Conservation (phyloP, 2,329 filamentous ascomycete species). For the Lachnellula hyalina region DNA sequence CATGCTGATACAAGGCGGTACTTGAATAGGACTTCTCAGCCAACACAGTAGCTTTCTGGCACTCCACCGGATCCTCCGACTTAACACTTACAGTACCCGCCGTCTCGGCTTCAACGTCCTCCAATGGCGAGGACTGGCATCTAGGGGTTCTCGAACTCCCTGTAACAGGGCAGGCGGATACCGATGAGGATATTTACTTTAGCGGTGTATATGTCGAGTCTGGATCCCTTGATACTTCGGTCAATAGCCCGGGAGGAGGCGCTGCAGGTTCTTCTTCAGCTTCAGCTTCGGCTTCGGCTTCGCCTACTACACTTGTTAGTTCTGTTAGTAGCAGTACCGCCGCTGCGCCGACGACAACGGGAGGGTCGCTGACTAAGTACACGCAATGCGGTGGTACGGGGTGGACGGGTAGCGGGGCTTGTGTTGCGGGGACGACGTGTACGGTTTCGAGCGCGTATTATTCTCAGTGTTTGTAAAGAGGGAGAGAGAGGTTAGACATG, state of each 20-base stretch:
- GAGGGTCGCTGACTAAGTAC: slow-evolving; percentile 16
- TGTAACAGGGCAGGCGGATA: slow-evolving; percentile 47
- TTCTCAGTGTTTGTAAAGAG: slow-evolving; percentile 22
- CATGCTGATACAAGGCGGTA: background rate
- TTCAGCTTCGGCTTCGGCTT: background rate
- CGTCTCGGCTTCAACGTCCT: slow-evolving; percentile 54
- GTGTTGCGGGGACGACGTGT: slow-evolving; percentile 24
- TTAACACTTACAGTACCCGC: slow-evolving; percentile 55
- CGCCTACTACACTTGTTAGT: background rate
- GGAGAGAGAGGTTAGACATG: no score
- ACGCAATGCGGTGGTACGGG: slow-evolving; percentile 23
- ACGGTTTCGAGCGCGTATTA: slow-evolving; percentile 22
- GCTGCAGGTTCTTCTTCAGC: background rate
- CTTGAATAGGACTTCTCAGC: slow-evolving; percentile 49
- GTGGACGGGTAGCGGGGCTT: slow-evolving; percentile 23
- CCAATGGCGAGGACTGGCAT: slow-evolving; percentile 69
- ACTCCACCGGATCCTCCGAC: slow-evolving; percentile 56
- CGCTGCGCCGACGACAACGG: background rate
- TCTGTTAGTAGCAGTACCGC: slow-evolving; percentile 1
- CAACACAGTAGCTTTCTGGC: slow-evolving; percentile 61
- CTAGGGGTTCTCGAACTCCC: slow-evolving; percentile 64
- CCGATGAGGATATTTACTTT: slow-evolving; percentile 64
- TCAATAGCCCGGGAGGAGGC: slow-evolving; percentile 32
- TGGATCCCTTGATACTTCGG: slow-evolving; percentile 39
- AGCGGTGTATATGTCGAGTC: slow-evolving; percentile 66